Conservation (phyloP, 2,329 filamentous ascomycete genomes). For the Meredithiella fracta region DNA sequence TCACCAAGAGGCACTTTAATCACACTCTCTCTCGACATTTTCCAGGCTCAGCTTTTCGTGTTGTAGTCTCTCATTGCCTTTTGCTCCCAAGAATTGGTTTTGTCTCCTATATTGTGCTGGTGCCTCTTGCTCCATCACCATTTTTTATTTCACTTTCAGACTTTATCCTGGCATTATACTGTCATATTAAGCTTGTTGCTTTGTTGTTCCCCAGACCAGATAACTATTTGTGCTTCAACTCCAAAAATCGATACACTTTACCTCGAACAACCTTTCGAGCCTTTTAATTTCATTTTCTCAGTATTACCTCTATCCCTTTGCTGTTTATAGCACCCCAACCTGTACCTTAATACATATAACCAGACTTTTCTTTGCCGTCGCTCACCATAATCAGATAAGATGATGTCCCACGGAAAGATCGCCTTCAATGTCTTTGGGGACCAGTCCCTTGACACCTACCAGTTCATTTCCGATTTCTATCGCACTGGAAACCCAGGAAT, state of each 20-base stretch:
- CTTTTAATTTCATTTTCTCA: too few relatives aligned
- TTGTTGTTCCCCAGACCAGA: constrained; percentile 3
- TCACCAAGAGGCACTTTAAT: constrained; percentile 8
- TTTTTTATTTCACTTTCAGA: background rate
- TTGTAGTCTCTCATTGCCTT: background rate
- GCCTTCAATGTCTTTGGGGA: constrained; percentile 52
- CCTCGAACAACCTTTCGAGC: too few relatives aligned
- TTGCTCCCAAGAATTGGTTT: background rate
- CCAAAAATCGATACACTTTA: too few relatives aligned
- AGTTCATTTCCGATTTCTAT: constrained; percentile 40
- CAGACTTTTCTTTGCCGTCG: background rate
- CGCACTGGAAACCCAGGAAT: constrained; percentile 29
- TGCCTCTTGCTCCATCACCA: constrained; percentile 1
- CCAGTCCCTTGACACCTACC: constrained; percentile 51
- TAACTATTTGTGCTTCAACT: background rate
- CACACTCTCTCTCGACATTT: constrained; percentile 1
- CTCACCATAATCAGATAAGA: constrained; percentile 5
- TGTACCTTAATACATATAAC: constrained; percentile 1
- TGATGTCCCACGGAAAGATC: constrained; percentile 22
- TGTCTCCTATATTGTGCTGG: constrained; percentile 4
- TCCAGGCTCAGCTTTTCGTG: background rate
- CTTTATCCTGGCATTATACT: background rate
- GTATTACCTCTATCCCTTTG: background rate
- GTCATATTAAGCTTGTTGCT: background rate
- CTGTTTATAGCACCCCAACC: background rate